Evolutionary conservation across 2,329 filamentous ascomycete species (phyloP), one percentile per base, ranked within the genome.

Genomic region (Aureobasidium melanogenum): DNA sequence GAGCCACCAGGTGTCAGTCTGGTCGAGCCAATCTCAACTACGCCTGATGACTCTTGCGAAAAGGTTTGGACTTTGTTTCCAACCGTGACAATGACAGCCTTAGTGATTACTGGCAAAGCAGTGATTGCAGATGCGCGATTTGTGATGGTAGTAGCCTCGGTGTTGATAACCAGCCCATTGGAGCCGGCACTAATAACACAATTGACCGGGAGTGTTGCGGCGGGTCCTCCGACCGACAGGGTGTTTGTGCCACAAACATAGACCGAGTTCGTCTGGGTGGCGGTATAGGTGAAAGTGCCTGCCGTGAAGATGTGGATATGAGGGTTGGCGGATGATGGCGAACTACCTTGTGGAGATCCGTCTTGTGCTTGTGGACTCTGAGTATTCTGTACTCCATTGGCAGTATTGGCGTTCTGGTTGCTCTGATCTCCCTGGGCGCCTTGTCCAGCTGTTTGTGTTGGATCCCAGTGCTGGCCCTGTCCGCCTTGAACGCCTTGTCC

Each of bases 1-100:
- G 64, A 46, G 8, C 66, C 66, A 7, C 65, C 64, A 6, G 50
- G 26, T 19, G 50, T 58, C 17, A 63, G 52, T n/a, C 63, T 68
- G 22, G 63, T 55, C 14, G 62, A 61, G 17, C 63, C 66, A 28
- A 69, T 56, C 2, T 64, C 47, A 22, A 62, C 62, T n/a, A 63
- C 38, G 5, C 58, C 58, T 32, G 36, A 24, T n/a, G 58, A n/a
- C 6, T 43, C 58, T 19, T 26, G n/a, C 6, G 54, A 28, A 1
- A 57, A 44, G 12, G 47, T 63, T 57, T 62, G 64, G 8, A 64
- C 62, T 39, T 56, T 43, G 24, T 34, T 28, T 7, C 39, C 50
- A 10, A 51, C 44, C 7, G 46, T 54, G n/a, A 61, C 24, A 24
- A 41, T 26, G n/a, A 51, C 50, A 2, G 43, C 41, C 15, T 46